Evolutionary conservation across 1,284 basidiomycete species (phyloP), one percentile per base, ranked within the genome.

Genomic region (Ceratobasidium sp.): DNA sequence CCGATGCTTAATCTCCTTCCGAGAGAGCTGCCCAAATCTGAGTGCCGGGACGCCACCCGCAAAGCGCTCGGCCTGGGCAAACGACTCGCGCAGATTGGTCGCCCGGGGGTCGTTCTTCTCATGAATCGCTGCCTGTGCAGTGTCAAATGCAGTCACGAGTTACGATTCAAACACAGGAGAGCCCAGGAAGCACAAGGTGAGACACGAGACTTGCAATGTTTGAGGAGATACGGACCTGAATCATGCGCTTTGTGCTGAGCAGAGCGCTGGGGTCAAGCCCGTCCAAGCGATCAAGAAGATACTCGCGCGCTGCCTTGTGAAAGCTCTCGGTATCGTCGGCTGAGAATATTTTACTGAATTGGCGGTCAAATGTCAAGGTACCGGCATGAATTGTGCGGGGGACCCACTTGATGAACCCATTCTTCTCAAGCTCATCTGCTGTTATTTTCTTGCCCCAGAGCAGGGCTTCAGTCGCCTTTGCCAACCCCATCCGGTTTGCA

Each of bases 41-140:
- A 82, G 80, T 0, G 76, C 57, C 6, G 91, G 91, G 52, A 89
- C 82, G 0, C 90, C 90, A 77, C 87, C 89, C n/a, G 86, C 87
- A 79, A 92, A 87, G 74, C 87, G 85, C 76, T 87, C 88, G 1
- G 90, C 90, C 84, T 92, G 90, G 11, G 88, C 89, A 80, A 91
- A 91, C 76, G 89, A 90, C 82, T 92, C 91, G 52, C 91, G 85
- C 22, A 92, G 83, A 80, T 91, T 91, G 13, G 88, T 88, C 5
- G 88, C 88, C 81, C 92, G 89, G 5, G 89, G 88, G 76, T 90
- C 84, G 57, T 91, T 91, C 82, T 88, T 90, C 79, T 92, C 91
- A 59, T 88, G 85, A 78, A 90, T 77, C 8, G 88, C 90, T 9
- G 85, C 84, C 74, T 86, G 86, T 64, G 70, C 70, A 37, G 25